Conservation (phyloP, 129 eudicot species). For the Artemisia annua region DNA sequence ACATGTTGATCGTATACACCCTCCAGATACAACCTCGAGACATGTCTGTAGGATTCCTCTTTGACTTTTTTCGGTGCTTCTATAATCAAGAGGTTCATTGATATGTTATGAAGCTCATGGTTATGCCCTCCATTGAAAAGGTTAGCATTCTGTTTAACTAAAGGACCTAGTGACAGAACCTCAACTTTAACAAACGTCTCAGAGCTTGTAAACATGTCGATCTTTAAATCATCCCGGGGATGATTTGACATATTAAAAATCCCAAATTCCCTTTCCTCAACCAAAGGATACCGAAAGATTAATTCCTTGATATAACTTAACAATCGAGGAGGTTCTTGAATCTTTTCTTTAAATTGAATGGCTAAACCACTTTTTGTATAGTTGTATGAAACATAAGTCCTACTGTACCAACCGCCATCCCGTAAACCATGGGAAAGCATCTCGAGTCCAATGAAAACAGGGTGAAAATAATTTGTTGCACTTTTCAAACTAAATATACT, state of each 20-base stretch:
- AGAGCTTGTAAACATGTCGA: constrained; percentile 13
- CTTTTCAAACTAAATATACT: constrained; percentile 31
- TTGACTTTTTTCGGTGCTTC: constrained; percentile 29
- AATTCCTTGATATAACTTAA: constrained; percentile 19
- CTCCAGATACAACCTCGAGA: constrained; percentile 39
- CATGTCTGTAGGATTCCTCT: constrained; percentile 32
- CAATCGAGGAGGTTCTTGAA: constrained; percentile 24
- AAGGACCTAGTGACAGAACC: constrained; percentile 32
- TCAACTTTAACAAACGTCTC: constrained; percentile 30
- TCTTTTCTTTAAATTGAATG: constrained; percentile 21
- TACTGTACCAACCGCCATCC: constrained; percentile 20
- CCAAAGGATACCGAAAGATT: constrained; percentile 22
- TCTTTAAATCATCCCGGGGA: constrained; percentile 19
- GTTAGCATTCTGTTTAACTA: constrained; percentile 13
- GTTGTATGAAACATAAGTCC: constrained; percentile 30
- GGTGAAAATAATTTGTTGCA: background rate
- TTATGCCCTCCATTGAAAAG: constrained; percentile 12
- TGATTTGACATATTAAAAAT: background rate
- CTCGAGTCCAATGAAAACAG: constrained; percentile 30
- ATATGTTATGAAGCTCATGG: constrained; percentile 29
- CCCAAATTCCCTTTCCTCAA: constrained; percentile 9
- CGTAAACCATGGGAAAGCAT: constrained; percentile 14
- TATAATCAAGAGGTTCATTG: constrained; percentile 27
- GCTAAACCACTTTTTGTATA: constrained; percentile 34
- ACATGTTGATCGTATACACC: constrained; percentile 34